phyloP scores from a whole-genome alignment of 345 rosid species.

The Sonneratia caseolaris region DNA sequence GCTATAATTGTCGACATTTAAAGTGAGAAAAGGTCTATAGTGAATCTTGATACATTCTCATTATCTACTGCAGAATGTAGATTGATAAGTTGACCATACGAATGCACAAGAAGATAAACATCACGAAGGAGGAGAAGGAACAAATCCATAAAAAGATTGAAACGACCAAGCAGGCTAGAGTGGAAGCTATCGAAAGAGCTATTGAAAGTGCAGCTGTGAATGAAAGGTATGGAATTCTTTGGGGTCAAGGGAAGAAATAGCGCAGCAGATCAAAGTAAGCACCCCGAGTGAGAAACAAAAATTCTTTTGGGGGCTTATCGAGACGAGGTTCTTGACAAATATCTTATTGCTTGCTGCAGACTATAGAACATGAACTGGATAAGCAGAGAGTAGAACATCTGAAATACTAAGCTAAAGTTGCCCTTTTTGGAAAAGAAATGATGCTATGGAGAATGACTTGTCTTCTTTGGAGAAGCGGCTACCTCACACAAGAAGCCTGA shows the following conservation, averaged over 20 bases:
- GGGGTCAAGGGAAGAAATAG: not conserved
- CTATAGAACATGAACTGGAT: not conserved
- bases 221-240: not conserved
- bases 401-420: not conserved
- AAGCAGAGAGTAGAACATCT: not conserved
- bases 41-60: not conserved
- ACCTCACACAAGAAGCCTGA: not conserved
- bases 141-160: not conserved
- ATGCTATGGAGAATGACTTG: not conserved
- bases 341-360: not conserved
- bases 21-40: not conserved
- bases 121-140: not conserved
- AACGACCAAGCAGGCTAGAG: not conserved
- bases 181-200: not conserved
- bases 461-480: not conserved
- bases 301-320: not conserved
- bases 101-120: not conserved
- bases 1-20: not conserved
- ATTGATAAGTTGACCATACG: not conserved
- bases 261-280: slow-evolving; percentile 1
- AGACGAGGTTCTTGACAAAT: not conserved
- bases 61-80: not conserved
- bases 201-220: not conserved
- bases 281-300: not conserved
- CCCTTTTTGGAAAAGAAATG: not conserved